phyloP scores from a whole-genome alignment of 169 alveolate genomes.

The Plasmodium berghei region DNA sequence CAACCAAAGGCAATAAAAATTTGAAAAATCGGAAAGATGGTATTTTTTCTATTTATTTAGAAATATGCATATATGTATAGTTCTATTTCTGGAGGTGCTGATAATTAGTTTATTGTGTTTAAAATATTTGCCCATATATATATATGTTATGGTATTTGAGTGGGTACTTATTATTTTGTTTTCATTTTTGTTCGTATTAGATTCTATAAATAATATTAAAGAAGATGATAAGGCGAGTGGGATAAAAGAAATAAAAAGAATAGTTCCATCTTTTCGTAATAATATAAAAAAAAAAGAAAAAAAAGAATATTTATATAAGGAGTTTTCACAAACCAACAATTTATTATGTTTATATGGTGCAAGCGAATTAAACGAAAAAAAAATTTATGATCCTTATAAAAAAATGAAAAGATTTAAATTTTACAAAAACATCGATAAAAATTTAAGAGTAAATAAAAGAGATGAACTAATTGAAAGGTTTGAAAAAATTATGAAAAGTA shows the following conservation, averaged over 20 bases:
- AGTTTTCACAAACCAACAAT: slow-evolving; percentile 8
- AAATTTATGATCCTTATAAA: background rate
- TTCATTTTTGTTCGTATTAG: background rate
- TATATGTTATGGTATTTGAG: too few relatives aligned
- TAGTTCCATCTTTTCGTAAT: too few relatives aligned
- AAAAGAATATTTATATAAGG: background rate
- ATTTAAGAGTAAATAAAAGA: slow-evolving; percentile 18
- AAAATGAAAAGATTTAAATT: slow-evolving; percentile 15
- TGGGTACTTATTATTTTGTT: background rate
- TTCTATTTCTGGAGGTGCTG: too few relatives aligned
- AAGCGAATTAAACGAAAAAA: slow-evolving; percentile 20
- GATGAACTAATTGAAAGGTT: slow-evolving; percentile 12
- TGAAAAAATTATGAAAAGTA: background rate
- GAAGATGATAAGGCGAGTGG: background rate
- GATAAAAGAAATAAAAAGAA: background rate
- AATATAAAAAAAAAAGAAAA: background rate
- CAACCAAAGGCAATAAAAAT: too few relatives aligned
- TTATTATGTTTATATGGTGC: slow-evolving; percentile 32
- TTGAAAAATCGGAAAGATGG: too few relatives aligned
- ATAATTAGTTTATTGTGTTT: too few relatives aligned
- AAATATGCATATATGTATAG: too few relatives aligned
- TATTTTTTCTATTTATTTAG: too few relatives aligned
- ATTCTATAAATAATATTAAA: background rate
- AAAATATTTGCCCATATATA: too few relatives aligned
- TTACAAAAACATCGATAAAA: background rate